These are phyloP conservation scores for Hapsidospora chrysogenum DNA, from an alignment of 495 filamentous ascomycete genomes.

Conservation along the genomic window DNA sequence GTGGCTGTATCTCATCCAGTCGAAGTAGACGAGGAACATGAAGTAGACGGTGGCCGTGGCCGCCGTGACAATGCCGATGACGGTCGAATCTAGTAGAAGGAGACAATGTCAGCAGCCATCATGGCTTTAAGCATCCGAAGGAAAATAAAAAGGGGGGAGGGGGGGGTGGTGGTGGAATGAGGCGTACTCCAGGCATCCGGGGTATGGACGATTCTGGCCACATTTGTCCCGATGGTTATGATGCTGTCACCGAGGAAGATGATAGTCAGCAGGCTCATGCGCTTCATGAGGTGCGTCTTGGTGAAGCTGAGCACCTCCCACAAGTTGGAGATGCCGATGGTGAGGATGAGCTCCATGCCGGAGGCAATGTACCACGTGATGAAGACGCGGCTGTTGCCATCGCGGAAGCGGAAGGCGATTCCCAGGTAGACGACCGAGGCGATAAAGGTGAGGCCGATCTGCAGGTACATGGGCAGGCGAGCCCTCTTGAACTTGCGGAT, in stretches of 20 bases:
- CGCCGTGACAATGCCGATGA: conserved; percentile 13
- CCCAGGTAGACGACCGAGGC: conserved; percentile 32
- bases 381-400: conserved; percentile 6
- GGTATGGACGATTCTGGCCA: conserved; percentile 12
- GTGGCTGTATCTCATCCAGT: conserved; percentile 31
- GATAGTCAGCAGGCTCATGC: conserved; percentile 48
- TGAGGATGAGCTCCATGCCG: conserved; percentile 31
- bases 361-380: conserved; percentile 37
- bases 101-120: not conserved
- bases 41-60: conserved; percentile 32
- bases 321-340: conserved; percentile 30
- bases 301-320: conserved; percentile 43
- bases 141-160: not conserved
- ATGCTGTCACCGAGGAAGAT: conserved; percentile 56
- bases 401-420: conserved; percentile 23
- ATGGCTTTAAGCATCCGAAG: not conserved
- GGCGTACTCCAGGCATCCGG: conserved; percentile 11
- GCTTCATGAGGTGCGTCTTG: conserved; percentile 43
- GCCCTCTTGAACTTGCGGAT: conserved; percentile 20
- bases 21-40: conserved; percentile 56
- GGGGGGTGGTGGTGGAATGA: too few species aligned
- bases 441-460: conserved; percentile 21
- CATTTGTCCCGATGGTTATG: conserved; percentile 10
- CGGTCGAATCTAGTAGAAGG: conserved; percentile 2
- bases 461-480: conserved; percentile 19